Base-by-base conservation (phyloP, 1,284 basidiomycete species). In the Puccinia coronata region DNA sequence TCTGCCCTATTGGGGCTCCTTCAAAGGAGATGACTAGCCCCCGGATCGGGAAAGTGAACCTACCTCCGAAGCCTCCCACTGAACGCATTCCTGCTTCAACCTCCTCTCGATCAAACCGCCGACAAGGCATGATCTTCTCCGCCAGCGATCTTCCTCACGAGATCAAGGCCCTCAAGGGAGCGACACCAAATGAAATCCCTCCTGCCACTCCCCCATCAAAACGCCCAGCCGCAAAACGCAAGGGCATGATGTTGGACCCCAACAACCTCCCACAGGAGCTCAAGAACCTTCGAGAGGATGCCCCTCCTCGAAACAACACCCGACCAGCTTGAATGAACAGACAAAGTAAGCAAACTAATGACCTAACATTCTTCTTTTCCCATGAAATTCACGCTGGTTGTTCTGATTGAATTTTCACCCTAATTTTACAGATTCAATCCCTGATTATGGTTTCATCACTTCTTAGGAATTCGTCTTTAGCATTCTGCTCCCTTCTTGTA, bases 1-100 rank as follows among this genome's bases (percentile, higher is more conserved):
- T 67, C 14, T 67, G 63, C 39, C 63, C 63, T 4, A 67, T 67
- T 23, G 63, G 63, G 25, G 63, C 63, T 4, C 63, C 63, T 20
- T 6, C 63, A 2, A 39, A 34, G 36, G 25, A n/a, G 23, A 28
- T 28, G 41, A 67, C 20, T 9, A n/a, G 14, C 63, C 23, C n/a
- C 39, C 23, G 23, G 11, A n/a, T n/a, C n/a, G n/a, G n/a, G n/a
- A n/a, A n/a, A n/a, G n/a, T n/a, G n/a, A 28, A 16, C 34, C 63
- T 41, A 47, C 8, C 63, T 25, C 39, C 25, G 63, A 67, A 67
- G 63, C 16, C 41, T 5, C 12, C 63, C 23, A n/a, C n/a, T n/a
- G n/a, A n/a, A n/a, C n/a, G n/a, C n/a, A n/a, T n/a, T n/a, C n/a
- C n/a, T n/a, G n/a, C n/a, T n/a, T n/a, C n/a, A n/a, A n/a, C n/a